Evolutionary conservation across 2,329 filamentous ascomycete species (phyloP), one percentile per base, ranked within the genome.

Genomic region (Talaromyces sp.): DNA sequence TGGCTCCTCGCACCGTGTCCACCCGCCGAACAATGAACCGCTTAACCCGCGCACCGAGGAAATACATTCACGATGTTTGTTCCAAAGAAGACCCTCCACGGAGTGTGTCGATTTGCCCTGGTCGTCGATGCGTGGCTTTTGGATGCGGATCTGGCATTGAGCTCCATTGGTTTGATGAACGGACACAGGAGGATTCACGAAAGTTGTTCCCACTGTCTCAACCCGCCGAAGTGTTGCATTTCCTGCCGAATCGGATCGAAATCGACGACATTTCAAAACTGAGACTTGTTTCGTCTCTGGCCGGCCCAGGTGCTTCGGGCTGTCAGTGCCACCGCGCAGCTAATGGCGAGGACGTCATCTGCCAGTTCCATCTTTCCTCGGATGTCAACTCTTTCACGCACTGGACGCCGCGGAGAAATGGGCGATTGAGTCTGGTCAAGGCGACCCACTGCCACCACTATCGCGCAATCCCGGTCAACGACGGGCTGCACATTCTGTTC

Each of bases 71-170:
- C 46, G 77, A 83, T 62, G 67, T 89, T 46, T 87, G 86, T 67
- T 84, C 81, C 1, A 73, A 81, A 41, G 82, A 88, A 57, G 85
- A 88, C 63, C 83, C 83, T 17, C 86, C 87, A 12, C 80, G 83
- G n/a, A 87, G 84, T 43, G 81, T 88, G 10, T 83, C 86, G 0
- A 82, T 89, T 35, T 88, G 83, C 65, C 86, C 86, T n/a, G 83
- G 86, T 60, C 79, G 84, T 52, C 80, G 81, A 56, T 88, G 85
- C 65, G 83, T 88, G 35, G 86, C 85, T 9, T 89, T 88, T 74
- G 86, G 86, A 14, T 87, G 84, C 63, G 80, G 81, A 12, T 77
- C 80, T 8, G 83, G 85, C 1, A 83, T 88, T 57, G 86, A 88
- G 67, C 74, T 88, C 43, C 85, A 87, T 67, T 89, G 84, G 80